phyloP scores from a whole-genome alignment of 1,284 basidiomycete genomes.

The Malassezia vespertilionis region DNA sequence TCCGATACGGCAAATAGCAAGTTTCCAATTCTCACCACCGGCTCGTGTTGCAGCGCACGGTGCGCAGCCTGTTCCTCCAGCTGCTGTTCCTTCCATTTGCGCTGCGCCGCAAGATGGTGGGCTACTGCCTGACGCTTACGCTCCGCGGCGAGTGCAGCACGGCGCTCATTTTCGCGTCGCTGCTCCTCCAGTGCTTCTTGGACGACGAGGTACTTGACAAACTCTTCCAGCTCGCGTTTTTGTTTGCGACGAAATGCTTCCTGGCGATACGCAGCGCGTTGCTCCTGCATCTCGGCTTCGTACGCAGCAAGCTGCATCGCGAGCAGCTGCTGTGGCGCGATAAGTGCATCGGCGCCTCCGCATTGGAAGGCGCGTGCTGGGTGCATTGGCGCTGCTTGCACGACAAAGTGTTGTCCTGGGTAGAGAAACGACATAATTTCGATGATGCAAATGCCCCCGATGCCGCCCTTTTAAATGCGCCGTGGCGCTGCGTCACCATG shows the following conservation, averaged over 20 bases:
- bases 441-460: neutral
- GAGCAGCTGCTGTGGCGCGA: too few relatives aligned
- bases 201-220: neutral
- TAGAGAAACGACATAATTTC: conserved; percentile 4
- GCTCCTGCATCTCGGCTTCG: neutral
- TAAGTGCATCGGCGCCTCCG: too few relatives aligned
- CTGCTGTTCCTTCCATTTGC: neutral
- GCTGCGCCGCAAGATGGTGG: neutral
- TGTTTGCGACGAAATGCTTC: neutral
- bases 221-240: neutral
- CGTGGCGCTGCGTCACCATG: neutral
- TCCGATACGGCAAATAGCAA: too few relatives aligned
- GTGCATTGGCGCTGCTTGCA: neutral
- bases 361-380: too few relatives aligned
- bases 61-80: neutral
- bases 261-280: neutral
- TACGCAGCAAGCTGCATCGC: neutral
- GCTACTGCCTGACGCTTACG: neutral
- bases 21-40: too few relatives aligned
- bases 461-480: neutral
- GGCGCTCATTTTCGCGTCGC: neutral
- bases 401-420: neutral
- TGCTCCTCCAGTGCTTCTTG: neutral
- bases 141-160: neutral
- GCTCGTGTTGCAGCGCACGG: too few relatives aligned